Evolutionary conservation across 169 alveolate genomes (phyloP).

Genomic region (Miamiensis avidus): DNA sequence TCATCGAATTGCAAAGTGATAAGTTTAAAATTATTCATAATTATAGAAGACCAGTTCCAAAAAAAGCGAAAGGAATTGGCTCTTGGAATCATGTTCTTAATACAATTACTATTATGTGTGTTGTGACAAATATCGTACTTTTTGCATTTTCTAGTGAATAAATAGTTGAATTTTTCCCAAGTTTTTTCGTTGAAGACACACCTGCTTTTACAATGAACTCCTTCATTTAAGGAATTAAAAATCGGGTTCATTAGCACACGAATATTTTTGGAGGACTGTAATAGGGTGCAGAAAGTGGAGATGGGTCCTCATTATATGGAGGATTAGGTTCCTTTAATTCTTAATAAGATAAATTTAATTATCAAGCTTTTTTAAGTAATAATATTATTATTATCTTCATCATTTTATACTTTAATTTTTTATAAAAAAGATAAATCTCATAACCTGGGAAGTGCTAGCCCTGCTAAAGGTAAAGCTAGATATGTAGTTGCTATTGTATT

Average conservation of each 20-base stretch:
- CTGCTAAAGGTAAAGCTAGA: constrained; percentile 18
- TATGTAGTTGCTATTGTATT: constrained; percentile 18
- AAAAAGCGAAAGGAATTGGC: constrained; percentile 31
- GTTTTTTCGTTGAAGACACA: constrained; percentile 16
- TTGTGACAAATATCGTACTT: constrained; percentile 27
- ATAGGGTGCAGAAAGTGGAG: too few relatives aligned
- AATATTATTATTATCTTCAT: too few relatives aligned
- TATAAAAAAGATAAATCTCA: constrained; percentile 11
- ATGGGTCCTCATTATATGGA: too few relatives aligned
- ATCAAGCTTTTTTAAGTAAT: too few relatives aligned
- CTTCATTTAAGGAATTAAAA: too few relatives aligned
- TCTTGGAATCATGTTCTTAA: constrained; percentile 34
- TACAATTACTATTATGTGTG: constrained; percentile 25
- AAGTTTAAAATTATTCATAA: constrained; percentile 31
- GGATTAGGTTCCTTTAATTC: too few relatives aligned
- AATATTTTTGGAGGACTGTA: too few relatives aligned
- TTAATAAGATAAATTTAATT: too few relatives aligned
- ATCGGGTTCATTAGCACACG: too few relatives aligned
- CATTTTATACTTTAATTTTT: neutral
- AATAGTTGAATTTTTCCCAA: constrained; percentile 40
- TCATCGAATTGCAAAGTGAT: constrained; percentile 33
- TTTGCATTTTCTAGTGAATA: constrained; percentile 41
- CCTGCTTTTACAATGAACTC: too few relatives aligned
- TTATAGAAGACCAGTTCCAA: constrained; percentile 37
- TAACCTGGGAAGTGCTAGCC: constrained; percentile 25